These are phyloP conservation scores for Heimioporus retisporus DNA, from an alignment of 1,284 basidiomycete genomes.

Conservation along the genomic window DNA sequence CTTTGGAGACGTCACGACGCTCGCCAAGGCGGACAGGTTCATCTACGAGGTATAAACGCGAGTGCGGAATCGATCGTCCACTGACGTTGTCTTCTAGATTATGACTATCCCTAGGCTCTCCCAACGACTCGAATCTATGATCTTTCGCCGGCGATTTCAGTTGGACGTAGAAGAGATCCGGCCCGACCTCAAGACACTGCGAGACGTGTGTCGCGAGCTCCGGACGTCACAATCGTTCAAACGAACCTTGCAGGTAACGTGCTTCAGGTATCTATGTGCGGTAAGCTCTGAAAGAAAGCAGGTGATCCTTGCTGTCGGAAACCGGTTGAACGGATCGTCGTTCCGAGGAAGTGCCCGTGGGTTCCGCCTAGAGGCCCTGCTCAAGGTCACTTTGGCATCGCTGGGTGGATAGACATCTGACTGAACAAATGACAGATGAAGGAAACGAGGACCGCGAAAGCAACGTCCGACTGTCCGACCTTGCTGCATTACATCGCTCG, in stretches of 20 bases:
- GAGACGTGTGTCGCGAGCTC: slow-evolving; percentile 81
- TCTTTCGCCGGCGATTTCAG: slow-evolving; percentile 86
- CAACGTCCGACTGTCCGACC: slow-evolving; percentile 80
- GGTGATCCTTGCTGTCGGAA: slow-evolving; percentile 50
- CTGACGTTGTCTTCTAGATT: slow-evolving; percentile 59
- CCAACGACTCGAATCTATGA: slow-evolving; percentile 83
- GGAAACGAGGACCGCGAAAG: slow-evolving; percentile 84
- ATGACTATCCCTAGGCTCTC: slow-evolving; percentile 81
- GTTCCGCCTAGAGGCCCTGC: slow-evolving; percentile 84
- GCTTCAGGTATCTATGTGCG: neutral
- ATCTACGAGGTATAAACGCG: slow-evolving; percentile 70
- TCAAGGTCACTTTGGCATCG: slow-evolving; percentile 66
- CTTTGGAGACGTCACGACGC: slow-evolving; percentile 74
- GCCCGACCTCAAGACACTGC: slow-evolving; percentile 84
- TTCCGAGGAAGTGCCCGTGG: slow-evolving; percentile 89
- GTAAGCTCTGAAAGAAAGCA: neutral
- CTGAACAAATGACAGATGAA: slow-evolving; percentile 65
- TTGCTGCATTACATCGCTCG: slow-evolving; percentile 89
- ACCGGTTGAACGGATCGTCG: slow-evolving; percentile 83
- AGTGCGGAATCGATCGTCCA: neutral
- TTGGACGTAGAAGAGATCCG: slow-evolving; percentile 87
- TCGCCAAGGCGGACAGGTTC: slow-evolving; percentile 89
- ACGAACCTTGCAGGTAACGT: slow-evolving; percentile 70
- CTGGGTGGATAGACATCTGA: too few species aligned
- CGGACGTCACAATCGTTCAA: slow-evolving; percentile 76